Conservation (phyloP, 371 early-diverging fungal species). For the Cokeromyces recurvatus region DNA sequence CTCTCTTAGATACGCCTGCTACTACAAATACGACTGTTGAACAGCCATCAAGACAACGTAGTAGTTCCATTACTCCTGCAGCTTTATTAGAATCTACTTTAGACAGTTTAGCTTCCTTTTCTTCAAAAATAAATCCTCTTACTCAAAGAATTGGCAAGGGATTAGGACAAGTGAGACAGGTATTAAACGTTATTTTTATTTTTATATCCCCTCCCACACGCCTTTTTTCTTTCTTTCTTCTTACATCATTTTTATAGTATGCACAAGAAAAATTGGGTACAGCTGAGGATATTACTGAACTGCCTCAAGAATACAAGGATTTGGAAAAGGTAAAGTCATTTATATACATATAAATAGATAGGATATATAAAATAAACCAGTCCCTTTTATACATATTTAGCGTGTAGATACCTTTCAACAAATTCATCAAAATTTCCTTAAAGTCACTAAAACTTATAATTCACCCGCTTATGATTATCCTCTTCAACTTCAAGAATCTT, state of each 20-base stretch:
- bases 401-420: conserved; percentile 64
- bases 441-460: conserved; percentile 70
- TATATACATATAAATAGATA: no score
- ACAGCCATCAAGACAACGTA: no score
- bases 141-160: conserved; percentile 68
- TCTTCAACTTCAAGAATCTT: conserved; percentile 67
- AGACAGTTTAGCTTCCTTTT: conserved; percentile 60
- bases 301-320: conserved; percentile 87
- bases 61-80: not conserved
- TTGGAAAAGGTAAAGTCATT: conserved; percentile 78
- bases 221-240: not conserved
- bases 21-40: no score
- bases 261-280: conserved; percentile 87
- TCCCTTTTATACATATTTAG: conserved; percentile 17
- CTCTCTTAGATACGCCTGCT: no score
- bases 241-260: conserved; percentile 44
- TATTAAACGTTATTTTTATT: conserved; percentile 29
- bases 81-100: conserved; percentile 36
- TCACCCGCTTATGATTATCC: conserved; percentile 76
- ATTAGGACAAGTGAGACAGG: conserved; percentile 80
- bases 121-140: conserved; percentile 68
- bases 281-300: conserved; percentile 79
- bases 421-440: conserved; percentile 65
- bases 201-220: not conserved
- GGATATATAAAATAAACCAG: no score